Evolutionary conservation across 2,329 filamentous ascomycete genomes (phyloP).

Genomic region (Neofusicoccum sp.): DNA sequence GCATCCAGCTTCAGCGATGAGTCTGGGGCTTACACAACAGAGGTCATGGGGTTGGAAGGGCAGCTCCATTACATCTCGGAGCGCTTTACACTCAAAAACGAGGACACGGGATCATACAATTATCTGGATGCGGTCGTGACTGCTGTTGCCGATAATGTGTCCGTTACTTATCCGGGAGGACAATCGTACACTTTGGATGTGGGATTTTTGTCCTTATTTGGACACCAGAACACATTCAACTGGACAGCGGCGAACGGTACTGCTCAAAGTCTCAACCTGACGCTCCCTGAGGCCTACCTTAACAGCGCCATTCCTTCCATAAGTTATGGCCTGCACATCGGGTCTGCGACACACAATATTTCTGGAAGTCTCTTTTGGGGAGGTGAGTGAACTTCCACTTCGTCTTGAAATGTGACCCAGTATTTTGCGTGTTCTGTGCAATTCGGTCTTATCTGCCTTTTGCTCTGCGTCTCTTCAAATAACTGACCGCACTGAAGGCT

Average conservation of each 20-base stretch:
- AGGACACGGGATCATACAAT: neutral
- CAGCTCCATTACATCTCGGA: neutral
- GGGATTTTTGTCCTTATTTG: neutral
- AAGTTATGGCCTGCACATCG: constrained; percentile 39
- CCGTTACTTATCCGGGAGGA: neutral
- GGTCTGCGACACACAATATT: constrained; percentile 33
- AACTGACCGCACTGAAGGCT: constrained; percentile 26
- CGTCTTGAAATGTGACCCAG: no score
- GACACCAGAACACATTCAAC: neutral
- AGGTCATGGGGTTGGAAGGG: constrained; percentile 2
- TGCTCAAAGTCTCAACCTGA: neutral
- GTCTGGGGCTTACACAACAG: neutral
- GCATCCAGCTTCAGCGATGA: neutral
- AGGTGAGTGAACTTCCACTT: no score
- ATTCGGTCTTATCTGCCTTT: no score
- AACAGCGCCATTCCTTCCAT: constrained; percentile 27
- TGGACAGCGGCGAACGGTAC: neutral
- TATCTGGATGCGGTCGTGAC: neutral
- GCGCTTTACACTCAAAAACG: neutral
- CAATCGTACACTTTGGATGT: constrained; percentile 4
- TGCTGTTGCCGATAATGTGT: constrained; percentile 7
- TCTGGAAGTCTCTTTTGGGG: constrained; percentile 36
- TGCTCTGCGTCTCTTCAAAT: no score
- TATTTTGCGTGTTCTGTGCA: no score
- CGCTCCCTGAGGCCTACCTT: neutral